Percentiles rank a stretch among this genome's conserved stretches.
phyloP scores from a whole-genome alignment of 1,139 yeast genomes.

The Blastobotrys serpentis region DNA sequence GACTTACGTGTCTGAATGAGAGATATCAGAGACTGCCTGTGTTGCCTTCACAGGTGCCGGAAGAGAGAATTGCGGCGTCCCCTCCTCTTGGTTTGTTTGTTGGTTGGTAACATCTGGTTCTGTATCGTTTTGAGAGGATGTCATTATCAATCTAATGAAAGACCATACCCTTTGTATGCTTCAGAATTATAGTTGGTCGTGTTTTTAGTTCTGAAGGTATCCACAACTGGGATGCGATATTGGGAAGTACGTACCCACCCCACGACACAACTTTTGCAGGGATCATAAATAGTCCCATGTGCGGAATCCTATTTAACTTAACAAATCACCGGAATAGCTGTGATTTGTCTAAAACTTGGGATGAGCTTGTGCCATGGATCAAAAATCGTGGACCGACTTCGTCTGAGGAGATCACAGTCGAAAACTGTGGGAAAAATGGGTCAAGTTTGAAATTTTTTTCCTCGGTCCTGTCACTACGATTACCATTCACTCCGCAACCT shows the following conservation, averaged over 20 bases:
- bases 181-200: not conserved
- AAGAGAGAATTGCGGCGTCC: constrained; percentile 2
- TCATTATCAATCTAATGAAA: not conserved
- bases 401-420: constrained; percentile 2
- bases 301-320: constrained; percentile 30
- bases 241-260: constrained; percentile 8
- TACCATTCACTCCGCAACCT: constrained; percentile 79
- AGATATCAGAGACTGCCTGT: constrained; percentile 5
- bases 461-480: constrained; percentile 74
- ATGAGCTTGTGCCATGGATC: constrained; percentile 8
- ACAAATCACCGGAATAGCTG: not conserved
- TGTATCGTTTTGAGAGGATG: not conserved
- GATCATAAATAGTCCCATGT: constrained; percentile 20
- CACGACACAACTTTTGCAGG: not conserved
- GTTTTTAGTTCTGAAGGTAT: not conserved
- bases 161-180: not conserved
- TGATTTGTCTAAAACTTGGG: not conserved
- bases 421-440: no score
- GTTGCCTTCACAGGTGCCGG: constrained; percentile 8
- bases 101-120: not conserved
- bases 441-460: constrained; percentile 43
- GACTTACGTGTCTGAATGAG: constrained; percentile 9
- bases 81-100: not conserved
- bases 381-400: constrained; percentile 16
- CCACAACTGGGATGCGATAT: not conserved